These are phyloP conservation scores for Pulveroboletus sp. DNA, from an alignment of 768 basidiomycete genomes.

Conservation along the genomic window DNA sequence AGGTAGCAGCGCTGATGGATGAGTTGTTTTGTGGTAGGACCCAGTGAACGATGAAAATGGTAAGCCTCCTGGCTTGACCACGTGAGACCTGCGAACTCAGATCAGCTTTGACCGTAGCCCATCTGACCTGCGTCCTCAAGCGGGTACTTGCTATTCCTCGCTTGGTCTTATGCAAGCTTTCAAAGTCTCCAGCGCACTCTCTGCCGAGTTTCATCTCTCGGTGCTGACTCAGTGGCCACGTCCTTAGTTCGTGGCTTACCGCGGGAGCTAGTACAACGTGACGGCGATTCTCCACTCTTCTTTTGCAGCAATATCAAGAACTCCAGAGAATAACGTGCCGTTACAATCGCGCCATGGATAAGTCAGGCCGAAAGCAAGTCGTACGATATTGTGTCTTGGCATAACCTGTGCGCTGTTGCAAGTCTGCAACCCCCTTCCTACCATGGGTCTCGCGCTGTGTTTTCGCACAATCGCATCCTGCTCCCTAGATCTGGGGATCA, in stretches of 20 bases:
- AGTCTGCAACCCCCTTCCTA: not conserved
- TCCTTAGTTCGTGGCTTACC: slow-evolving; percentile 17
- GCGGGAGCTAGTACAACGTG: slow-evolving; percentile 15
- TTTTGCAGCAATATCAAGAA: slow-evolving; percentile 21
- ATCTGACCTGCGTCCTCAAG: not conserved
- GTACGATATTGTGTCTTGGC: not conserved
- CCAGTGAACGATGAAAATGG: slow-evolving; percentile 28
- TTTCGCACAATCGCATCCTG: not conserved
- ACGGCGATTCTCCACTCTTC: slow-evolving; percentile 27
- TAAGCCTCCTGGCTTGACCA: slow-evolving; percentile 30
- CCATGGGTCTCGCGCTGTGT: not conserved
- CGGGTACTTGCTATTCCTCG: not conserved
- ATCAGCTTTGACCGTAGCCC: slow-evolving; percentile 16
- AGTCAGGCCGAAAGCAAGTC: not conserved
- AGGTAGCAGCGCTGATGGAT: not conserved
- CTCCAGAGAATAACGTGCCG: slow-evolving; percentile 19
- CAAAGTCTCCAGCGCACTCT: not conserved
- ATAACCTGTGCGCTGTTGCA: not conserved
- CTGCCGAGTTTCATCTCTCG: too few species aligned
- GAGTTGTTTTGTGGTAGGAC: slow-evolving; percentile 10
- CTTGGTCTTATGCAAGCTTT: not conserved
- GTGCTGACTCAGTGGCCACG: slow-evolving; percentile 9
- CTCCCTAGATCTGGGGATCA: too few species aligned
- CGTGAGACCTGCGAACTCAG: slow-evolving; percentile 26
- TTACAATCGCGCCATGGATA: slow-evolving; percentile 2